Conservation (phyloP, 495 filamentous ascomycete genomes). For the Evernia prunastri region DNA sequence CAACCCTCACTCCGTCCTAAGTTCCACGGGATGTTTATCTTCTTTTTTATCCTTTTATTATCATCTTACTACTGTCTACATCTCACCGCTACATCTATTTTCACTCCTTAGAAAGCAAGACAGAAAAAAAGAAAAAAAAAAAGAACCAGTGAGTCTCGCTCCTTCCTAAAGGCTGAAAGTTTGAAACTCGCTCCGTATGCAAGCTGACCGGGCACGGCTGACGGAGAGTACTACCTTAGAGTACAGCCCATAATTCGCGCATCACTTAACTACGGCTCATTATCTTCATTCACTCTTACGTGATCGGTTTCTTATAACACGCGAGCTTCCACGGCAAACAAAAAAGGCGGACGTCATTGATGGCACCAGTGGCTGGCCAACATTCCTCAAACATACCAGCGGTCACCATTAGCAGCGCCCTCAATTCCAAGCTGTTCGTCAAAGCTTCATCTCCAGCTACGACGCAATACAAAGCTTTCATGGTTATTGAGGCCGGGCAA, state of each 20-base stretch:
- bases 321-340: background rate
- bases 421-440: slow-evolving; percentile 8
- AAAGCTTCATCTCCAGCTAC: background rate
- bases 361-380: slow-evolving; percentile 17
- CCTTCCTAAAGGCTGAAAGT: background rate
- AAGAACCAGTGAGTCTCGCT: slow-evolving; percentile 14
- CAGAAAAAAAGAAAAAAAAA: too few relatives aligned
- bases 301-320: background rate
- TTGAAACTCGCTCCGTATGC: background rate
- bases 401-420: slow-evolving; percentile 4
- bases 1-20: background rate
- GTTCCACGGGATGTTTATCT: too few relatives aligned
- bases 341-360: slow-evolving; percentile 6
- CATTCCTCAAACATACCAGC: slow-evolving; percentile 22
- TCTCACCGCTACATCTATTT: slow-evolving; percentile 22
- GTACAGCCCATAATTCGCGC: slow-evolving; percentile 2
- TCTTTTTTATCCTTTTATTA: slow-evolving; percentile 5
- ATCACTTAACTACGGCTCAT: background rate
- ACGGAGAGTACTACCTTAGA: slow-evolving; percentile 6
- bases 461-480: background rate
- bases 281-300: background rate
- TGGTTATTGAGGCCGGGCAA: background rate
- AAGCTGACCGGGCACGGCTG: slow-evolving; percentile 15
- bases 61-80: slow-evolving; percentile 7
- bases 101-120: slow-evolving; percentile 16